These are phyloP conservation scores for Epicoccum nigrum DNA, from an alignment of 2,329 filamentous ascomycete species.

Conservation along the genomic window DNA sequence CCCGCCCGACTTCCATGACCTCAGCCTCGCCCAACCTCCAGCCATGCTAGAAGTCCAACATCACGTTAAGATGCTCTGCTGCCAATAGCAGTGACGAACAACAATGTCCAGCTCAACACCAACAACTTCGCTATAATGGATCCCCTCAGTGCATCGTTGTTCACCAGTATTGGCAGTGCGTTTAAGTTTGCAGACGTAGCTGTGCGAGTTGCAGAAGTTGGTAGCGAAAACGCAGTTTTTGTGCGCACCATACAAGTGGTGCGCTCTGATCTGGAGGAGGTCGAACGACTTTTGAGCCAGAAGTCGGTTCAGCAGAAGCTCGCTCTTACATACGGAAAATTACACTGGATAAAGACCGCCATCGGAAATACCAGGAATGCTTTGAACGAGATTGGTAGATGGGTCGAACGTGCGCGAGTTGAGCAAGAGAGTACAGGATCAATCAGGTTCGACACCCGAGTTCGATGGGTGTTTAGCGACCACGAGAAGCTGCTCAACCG, in stretches of 20 bases:
- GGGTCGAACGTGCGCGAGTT: constrained; percentile 27
- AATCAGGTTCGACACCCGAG: constrained; percentile 26
- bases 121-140: constrained; percentile 16
- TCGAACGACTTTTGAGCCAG: constrained; percentile 23
- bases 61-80: no score
- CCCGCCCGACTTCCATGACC: not conserved
- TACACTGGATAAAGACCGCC: constrained; percentile 26
- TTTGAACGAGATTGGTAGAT: constrained; percentile 33
- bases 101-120: not conserved
- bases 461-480: constrained; percentile 32
- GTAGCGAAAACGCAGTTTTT: constrained; percentile 33
- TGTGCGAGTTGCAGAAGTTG: constrained; percentile 28
- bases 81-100: no score
- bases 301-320: constrained; percentile 22
- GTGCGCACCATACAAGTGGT: constrained; percentile 33
- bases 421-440: constrained; percentile 28
- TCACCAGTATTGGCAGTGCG: constrained; percentile 28
- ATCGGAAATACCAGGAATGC: constrained; percentile 28
- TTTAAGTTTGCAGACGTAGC: constrained; percentile 35
- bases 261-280: constrained; percentile 30
- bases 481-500: constrained; percentile 32
- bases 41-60: no score
- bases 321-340: constrained; percentile 20
- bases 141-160: constrained; percentile 21
- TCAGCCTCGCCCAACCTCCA: not conserved